A percentile compares a stretch with the other conserved stretches of the same genome.
Evolutionary conservation across 805 yeast species (phyloP).

Genomic region (Cyberlindnera saturnus): DNA sequence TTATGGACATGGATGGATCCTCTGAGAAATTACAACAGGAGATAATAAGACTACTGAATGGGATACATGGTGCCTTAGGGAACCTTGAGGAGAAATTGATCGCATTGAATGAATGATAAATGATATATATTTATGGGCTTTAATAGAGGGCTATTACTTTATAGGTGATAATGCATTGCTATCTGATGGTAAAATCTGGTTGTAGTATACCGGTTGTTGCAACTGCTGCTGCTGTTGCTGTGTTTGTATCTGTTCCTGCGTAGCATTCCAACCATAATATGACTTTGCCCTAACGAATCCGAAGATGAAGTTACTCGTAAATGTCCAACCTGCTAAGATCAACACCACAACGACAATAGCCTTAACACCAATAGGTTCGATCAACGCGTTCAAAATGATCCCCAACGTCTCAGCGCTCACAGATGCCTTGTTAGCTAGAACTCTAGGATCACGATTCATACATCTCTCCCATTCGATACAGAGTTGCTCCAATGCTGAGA

Average conservation of each 20-base stretch:
- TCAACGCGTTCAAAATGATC: slow-evolving; percentile 49
- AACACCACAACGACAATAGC: slow-evolving; percentile 41
- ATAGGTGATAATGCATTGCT: not conserved
- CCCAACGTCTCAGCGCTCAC: slow-evolving; percentile 62
- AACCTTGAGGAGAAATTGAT: slow-evolving; percentile 26
- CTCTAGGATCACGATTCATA: slow-evolving; percentile 47
- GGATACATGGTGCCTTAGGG: slow-evolving; percentile 21
- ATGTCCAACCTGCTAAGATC: slow-evolving; percentile 38
- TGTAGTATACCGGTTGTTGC: not conserved
- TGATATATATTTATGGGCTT: not conserved
- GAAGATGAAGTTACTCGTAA: slow-evolving; percentile 56
- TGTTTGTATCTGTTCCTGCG: slow-evolving; percentile 4
- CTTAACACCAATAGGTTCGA: slow-evolving; percentile 64
- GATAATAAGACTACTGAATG: slow-evolving; percentile 17
- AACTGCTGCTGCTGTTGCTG: slow-evolving; percentile 2
- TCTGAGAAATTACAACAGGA: slow-evolving; percentile 23
- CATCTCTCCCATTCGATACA: slow-evolving; percentile 64
- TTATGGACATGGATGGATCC: slow-evolving; percentile 18
- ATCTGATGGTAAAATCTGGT: not conserved
- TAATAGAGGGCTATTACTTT: not conserved
- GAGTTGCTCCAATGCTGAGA: slow-evolving; percentile 50
- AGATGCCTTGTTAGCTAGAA: slow-evolving; percentile 43
- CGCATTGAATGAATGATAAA: slow-evolving; percentile 15
- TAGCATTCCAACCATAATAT: slow-evolving; percentile 30
- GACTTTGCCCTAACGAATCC: slow-evolving; percentile 57